phyloP scores from a whole-genome alignment of 805 yeast genomes.

The Teunomyces lycoperdinae region DNA sequence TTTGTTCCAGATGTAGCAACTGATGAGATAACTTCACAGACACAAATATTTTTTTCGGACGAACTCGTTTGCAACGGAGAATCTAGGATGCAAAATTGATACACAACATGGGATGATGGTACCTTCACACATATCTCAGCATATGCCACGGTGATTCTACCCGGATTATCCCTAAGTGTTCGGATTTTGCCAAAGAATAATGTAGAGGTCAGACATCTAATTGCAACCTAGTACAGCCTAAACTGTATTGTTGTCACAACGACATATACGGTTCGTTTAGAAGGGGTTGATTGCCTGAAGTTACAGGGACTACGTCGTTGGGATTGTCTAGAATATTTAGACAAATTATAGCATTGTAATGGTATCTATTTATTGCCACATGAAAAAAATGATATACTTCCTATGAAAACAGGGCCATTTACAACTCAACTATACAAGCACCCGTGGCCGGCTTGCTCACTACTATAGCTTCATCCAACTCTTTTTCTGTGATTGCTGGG shows the following conservation, averaged over 20 bases:
- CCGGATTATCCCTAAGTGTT: not conserved
- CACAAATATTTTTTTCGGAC: slow-evolving; percentile 1
- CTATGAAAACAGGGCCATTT: not conserved
- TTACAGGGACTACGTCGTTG: too few relatives aligned
- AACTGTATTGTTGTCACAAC: not conserved
- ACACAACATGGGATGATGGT: not conserved
- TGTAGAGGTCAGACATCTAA: not conserved
- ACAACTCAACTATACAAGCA: slow-evolving; percentile 27
- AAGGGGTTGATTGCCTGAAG: too few relatives aligned
- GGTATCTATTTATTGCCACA: too few relatives aligned
- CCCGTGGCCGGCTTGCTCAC: slow-evolving; percentile 58
- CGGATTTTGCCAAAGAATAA: not conserved
- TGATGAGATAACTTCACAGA: too few relatives aligned
- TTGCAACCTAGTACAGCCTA: not conserved
- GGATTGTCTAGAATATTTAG: too few relatives aligned
- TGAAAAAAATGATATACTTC: too few relatives aligned
- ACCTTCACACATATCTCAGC: not conserved
- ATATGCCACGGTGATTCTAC: not conserved
- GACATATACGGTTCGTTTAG: not conserved
- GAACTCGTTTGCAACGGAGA: not conserved
- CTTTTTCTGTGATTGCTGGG: slow-evolving; percentile 46
- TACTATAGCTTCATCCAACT: slow-evolving; percentile 50
- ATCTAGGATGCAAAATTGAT: not conserved
- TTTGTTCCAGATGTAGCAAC: too few relatives aligned
- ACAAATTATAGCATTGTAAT: too few relatives aligned